Evolutionary conservation across 805 yeast species (phyloP).

Genomic region (Metschnikowia henanensis): DNA sequence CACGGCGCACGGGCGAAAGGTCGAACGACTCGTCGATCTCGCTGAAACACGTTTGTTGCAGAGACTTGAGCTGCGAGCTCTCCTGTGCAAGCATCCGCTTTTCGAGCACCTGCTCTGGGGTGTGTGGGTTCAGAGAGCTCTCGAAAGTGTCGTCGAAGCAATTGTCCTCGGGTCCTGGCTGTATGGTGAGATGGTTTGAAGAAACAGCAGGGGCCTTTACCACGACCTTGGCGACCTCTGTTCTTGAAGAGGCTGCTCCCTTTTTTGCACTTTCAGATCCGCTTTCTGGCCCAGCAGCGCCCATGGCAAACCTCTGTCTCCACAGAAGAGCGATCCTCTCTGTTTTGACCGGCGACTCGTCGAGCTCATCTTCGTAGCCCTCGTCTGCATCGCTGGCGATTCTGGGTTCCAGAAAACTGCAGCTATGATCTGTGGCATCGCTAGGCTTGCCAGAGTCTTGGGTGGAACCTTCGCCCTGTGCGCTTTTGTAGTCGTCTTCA

Average conservation of each 20-base stretch:
- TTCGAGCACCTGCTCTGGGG: conserved; percentile 6
- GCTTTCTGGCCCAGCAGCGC: neutral
- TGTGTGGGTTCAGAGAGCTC: conserved; percentile 8
- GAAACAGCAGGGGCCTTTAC: neutral
- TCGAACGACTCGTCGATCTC: conserved; percentile 15
- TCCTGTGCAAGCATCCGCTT: neutral
- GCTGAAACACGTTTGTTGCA: conserved; percentile 16
- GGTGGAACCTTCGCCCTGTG: neutral
- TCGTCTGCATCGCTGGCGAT: conserved; percentile 21
- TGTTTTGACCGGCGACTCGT: conserved; percentile 40
- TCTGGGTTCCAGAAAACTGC: conserved; percentile 11
- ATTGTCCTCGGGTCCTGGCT: neutral
- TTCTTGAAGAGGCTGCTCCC: no score
- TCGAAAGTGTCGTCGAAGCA: conserved; percentile 4
- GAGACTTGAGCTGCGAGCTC: conserved; percentile 12
- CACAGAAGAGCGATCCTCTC: conserved; percentile 10
- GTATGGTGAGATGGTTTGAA: neutral
- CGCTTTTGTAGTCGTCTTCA: conserved; percentile 19
- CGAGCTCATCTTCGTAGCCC: conserved; percentile 37
- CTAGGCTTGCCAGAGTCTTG: neutral
- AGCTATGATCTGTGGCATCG: neutral
- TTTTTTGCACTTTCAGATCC: neutral
- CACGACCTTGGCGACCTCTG: neutral
- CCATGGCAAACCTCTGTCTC: conserved; percentile 17
- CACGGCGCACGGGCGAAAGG: conserved; percentile 1